Percentiles rank a stretch among this genome's conserved stretches.
Conservation (phyloP, 2,329 filamentous ascomycete species). For the Parascedosporium putredinis region DNA sequence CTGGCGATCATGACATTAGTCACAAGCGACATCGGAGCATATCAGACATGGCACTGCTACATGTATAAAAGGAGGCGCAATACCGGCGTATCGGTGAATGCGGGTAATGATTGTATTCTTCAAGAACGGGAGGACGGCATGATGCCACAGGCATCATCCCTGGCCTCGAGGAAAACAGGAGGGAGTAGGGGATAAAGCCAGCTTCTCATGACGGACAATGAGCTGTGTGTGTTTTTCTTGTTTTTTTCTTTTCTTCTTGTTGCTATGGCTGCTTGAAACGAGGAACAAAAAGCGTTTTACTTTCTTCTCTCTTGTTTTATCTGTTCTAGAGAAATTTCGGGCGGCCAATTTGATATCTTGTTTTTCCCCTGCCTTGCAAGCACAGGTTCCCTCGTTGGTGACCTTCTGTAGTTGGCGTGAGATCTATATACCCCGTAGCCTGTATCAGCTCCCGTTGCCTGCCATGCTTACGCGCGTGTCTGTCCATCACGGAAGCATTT, state of each 20-base stretch:
- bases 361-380: background rate
- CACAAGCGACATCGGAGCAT: constrained; percentile 52
- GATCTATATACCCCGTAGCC: no score
- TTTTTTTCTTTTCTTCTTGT: background rate
- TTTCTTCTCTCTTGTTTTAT: background rate
- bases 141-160: constrained; percentile 1
- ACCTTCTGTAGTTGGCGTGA: no score
- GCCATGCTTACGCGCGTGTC: no score
- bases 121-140: constrained; percentile 3
- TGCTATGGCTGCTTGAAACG: no score
- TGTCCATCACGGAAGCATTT: no score
- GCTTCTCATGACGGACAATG: background rate
- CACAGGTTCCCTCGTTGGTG: no score
- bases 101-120: constrained; percentile 9
- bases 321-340: background rate
- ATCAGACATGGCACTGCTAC: constrained; percentile 41
- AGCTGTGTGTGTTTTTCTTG: background rate
- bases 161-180: background rate
- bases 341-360: background rate
- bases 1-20: constrained; percentile 26
- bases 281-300: background rate
- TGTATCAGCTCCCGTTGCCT: no score
- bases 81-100: background rate
- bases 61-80: constrained; percentile 3
- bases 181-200: background rate